A percentile compares a stretch with the other conserved stretches of the same genome.
These are phyloP conservation scores for Phytophthora ohioensis DNA, from an alignment of 352 stramenopile species.

Conservation along the genomic window DNA sequence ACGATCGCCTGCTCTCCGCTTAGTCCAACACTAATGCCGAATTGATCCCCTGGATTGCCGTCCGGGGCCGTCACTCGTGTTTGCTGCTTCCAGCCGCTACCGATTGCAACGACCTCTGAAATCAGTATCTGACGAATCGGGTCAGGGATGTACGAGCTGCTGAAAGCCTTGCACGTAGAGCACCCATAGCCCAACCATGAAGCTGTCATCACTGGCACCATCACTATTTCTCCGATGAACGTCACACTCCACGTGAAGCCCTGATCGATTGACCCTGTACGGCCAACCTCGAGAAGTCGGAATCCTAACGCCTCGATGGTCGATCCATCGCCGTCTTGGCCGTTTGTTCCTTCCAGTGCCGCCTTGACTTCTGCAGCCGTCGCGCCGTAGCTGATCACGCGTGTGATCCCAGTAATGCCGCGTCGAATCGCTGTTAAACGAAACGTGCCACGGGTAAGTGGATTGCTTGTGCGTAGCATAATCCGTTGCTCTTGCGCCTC, in stretches of 20 bases:
- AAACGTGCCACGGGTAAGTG: slow-evolving; percentile 78
- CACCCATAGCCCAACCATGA: slow-evolving; percentile 78
- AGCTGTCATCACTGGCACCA: slow-evolving; percentile 63
- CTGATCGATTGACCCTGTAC: slow-evolving; percentile 74
- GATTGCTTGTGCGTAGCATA: slow-evolving; percentile 61
- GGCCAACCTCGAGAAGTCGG: slow-evolving; percentile 81
- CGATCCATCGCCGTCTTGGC: slow-evolving; percentile 56
- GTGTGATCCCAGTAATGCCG: slow-evolving; percentile 67
- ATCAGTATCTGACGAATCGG: slow-evolving; percentile 68
- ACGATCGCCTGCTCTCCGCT: slow-evolving; percentile 84
- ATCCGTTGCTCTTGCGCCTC: slow-evolving; percentile 81
- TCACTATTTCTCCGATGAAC: slow-evolving; percentile 81
- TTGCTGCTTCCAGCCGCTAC: slow-evolving; percentile 70
- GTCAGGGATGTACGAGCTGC: slow-evolving; percentile 62
- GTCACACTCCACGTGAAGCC: slow-evolving; percentile 86
- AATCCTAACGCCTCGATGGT: slow-evolving; percentile 60
- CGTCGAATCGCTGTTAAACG: slow-evolving; percentile 71
- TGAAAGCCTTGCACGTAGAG: slow-evolving; percentile 76
- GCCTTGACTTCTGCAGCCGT: slow-evolving; percentile 75
- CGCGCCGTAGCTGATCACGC: slow-evolving; percentile 67
- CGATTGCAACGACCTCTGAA: slow-evolving; percentile 54
- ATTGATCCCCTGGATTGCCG: slow-evolving; percentile 77
- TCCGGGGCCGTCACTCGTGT: slow-evolving; percentile 67
- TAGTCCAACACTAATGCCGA: slow-evolving; percentile 78
- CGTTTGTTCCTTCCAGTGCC: slow-evolving; percentile 70